phyloP scores from a whole-genome alignment of 371 early-diverging fungal species.

The Fennellomyces sp. region DNA sequence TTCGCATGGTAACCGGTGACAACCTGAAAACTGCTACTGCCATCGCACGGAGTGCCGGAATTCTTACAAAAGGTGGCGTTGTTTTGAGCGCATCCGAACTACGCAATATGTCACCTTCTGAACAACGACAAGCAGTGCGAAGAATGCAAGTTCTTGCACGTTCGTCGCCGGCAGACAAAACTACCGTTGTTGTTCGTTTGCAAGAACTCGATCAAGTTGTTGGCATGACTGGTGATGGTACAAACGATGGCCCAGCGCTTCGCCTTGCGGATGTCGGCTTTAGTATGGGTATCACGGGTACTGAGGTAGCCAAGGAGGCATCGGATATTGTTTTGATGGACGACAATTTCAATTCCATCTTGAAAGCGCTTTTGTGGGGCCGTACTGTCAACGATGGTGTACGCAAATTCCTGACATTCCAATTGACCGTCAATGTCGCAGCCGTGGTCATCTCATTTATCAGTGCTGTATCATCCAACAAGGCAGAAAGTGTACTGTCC shows the following conservation, averaged over 20 bases:
- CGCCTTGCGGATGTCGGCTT: constrained; percentile 97
- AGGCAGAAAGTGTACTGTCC: constrained; percentile 93
- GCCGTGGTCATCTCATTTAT: constrained; percentile 91
- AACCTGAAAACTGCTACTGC: constrained; percentile 88
- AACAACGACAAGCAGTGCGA: constrained; percentile 80
- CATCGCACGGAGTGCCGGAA: constrained; percentile 88
- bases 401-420: constrained; percentile 95
- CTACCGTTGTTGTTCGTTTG: constrained; percentile 82
- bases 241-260: constrained; percentile 97
- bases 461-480: constrained; percentile 84
- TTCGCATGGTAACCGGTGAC: constrained; percentile 98
- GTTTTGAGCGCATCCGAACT: constrained; percentile 92
- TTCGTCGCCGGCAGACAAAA: constrained; percentile 93
- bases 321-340: constrained; percentile 94
- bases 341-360: constrained; percentile 92
- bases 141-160: constrained; percentile 92
- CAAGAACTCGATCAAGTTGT: constrained; percentile 92
- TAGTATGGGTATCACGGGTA: constrained; percentile 96
- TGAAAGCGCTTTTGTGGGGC: constrained; percentile 94
- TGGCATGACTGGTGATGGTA: constrained; percentile 97
- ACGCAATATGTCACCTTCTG: constrained; percentile 75
- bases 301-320: constrained; percentile 97
- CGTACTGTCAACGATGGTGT: constrained; percentile 94
- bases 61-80: constrained; percentile 80
- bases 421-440: constrained; percentile 93